Evolutionary conservation across 371 early-diverging fungal genomes (phyloP).

Genomic region (Amoeboaphelidium occidentale): DNA sequence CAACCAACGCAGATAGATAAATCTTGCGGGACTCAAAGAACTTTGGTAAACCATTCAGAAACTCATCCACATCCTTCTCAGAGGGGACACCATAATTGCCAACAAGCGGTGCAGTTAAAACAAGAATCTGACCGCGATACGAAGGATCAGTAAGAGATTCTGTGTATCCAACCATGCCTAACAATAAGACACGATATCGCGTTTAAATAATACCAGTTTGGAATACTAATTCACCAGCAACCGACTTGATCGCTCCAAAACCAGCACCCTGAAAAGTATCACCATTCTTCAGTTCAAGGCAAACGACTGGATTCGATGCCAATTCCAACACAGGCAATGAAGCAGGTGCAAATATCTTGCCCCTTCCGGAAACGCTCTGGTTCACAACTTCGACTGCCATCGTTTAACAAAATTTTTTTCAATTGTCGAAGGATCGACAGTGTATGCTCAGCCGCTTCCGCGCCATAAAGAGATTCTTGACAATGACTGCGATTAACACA

Average conservation of each 20-base stretch:
- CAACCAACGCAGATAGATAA: conserved; percentile 66
- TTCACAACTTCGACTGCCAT: too few species aligned
- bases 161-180: conserved; percentile 69
- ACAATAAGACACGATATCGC: too few species aligned
- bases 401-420: too few species aligned
- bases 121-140: conserved; percentile 55
- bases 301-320: conserved; percentile 11
- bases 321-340: too few species aligned
- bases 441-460: too few species aligned
- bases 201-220: too few species aligned
- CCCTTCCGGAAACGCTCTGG: too few species aligned
- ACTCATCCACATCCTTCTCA: conserved; percentile 5
- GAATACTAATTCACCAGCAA: conserved; percentile 30
- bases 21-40: conserved; percentile 80
- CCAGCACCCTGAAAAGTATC: conserved; percentile 12
- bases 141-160: conserved; percentile 73
- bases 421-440: too few species aligned
- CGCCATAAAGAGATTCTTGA: too few species aligned
- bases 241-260: conserved; percentile 14
- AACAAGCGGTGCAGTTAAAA: conserved; percentile 50
- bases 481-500: too few species aligned
- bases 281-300: conserved; percentile 14
- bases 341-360: too few species aligned
- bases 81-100: conserved; percentile 80
- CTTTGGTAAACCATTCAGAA: conserved; percentile 40